Evolutionary conservation across 1,284 basidiomycete genomes (phyloP), one percentile per base, ranked within the genome.

Genomic region (Trametes hirsuta): DNA sequence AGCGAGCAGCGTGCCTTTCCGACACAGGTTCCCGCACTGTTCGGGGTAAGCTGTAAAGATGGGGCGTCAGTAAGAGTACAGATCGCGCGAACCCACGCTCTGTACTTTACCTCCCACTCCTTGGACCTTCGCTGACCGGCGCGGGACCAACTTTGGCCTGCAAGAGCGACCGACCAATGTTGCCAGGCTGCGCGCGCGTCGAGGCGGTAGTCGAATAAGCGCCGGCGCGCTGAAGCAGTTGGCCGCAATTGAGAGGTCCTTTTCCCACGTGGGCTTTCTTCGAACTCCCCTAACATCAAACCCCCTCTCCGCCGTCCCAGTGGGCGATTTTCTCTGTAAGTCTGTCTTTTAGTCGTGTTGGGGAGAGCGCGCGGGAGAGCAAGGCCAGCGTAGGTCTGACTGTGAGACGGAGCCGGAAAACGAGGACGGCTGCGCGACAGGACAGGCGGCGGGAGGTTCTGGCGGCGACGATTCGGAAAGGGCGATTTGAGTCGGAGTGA

Each of bases 391-490:
- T 35, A 44, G 34, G 47, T 40, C 49, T 47, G 37, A 40, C 37
- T 47, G 45, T 42, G 53, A 44, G 59, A 47, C 53, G 55, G 59
- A 62, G 63, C 30, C 51, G 44, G 55, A 48, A 63, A 51, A 45
- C 53, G 62, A 53, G 60, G 58, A 51, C 35, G 37, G 56, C 50
- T 53, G 56, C 52, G 53, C 50, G 49, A 48, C 45, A 55, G 55
- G 41, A 50, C 57, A 60, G 56, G 48, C 58, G 70, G 64, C 65
- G 67, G 64, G 63, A 53, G 66, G 69, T 68, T 75, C 74, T 74
- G 72, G 74, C 76, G 74, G 74, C 75, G 75, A 76, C 75, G 72
- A 67, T 68, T 72, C 74, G 74, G 74, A 73, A 71, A 69, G 69
- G 66, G 64, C 66, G 66, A 72, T 71, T 73, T 74, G 67, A 73